Base-by-base conservation (phyloP, 129 eudicot species). In the Artemisia tridentata region DNA sequence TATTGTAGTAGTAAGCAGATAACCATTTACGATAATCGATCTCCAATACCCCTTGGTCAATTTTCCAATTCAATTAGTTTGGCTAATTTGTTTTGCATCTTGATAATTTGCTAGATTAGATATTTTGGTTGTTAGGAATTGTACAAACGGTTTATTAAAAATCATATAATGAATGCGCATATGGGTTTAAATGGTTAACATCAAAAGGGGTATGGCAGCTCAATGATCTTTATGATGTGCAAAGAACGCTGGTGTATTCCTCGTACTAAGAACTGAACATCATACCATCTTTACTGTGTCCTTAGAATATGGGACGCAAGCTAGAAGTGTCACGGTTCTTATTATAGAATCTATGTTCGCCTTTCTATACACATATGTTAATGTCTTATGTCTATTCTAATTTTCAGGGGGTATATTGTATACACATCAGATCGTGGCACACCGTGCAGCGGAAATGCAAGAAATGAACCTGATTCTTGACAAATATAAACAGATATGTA, bases 341-440 rank as follows among this genome's bases (percentile, higher is more conserved):
- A 34, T 7, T 34, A 34, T 7, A 34, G 8, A 34, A 16, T 6
- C 3, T 7, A 12, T 53, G 58, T 15, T 7, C 10, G 3, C 4
- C 23, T 7, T 11, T 56, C 29, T 17, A 3, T 51, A 51, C 17
- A 51, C 18, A 3, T 15, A 45, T 47, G 2, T 27, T 4, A 27
- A 48, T 17, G 14, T 47, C 51, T 4, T 17, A 48, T 17, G 14
- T 47, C 51, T 27, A 23, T 27, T 56, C 11, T 64, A 48, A 60
- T 67, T 75, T 84, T 50, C 86, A 91, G 95, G 80, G 95, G 88
- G 91, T 77, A 75, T 84, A 46, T 79, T 74, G 49, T 63, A 75
- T 77, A 84, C 68, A 29, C 64, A 63, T 57, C 81, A 74, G 82
- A 88, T 85, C 25, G 61, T 49, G 63, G 80, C 77, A 15, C 73